A percentile compares a stretch with the other conserved stretches of the same genome.
Evolutionary conservation across 768 basidiomycete genomes (phyloP).

Genomic region (Hemileccinum rubropunctum): DNA sequence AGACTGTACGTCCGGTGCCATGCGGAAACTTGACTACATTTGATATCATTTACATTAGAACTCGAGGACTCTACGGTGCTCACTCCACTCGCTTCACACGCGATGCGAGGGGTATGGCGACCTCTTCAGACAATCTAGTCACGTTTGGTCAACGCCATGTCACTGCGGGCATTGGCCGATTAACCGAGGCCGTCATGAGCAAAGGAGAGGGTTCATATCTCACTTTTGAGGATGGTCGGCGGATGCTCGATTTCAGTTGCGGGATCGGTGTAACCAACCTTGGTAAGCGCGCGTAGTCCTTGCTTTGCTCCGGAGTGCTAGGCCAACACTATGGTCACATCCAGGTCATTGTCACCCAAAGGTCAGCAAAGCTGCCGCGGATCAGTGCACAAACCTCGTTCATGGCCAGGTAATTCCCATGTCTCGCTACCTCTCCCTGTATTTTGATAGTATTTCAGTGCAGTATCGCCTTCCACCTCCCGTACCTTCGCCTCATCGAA

Average conservation of each 20-base stretch:
- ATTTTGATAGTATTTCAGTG: constrained; percentile 50
- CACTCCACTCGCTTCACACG: not conserved
- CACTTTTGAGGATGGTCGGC: constrained; percentile 66
- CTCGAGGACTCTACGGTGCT: not conserved
- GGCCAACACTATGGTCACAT: not conserved
- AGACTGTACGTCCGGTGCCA: constrained; percentile 14
- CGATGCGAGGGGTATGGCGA: constrained; percentile 18
- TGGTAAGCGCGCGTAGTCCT: constrained; percentile 41
- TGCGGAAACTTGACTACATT: not conserved
- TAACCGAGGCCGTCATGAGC: constrained; percentile 54
- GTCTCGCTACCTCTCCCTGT: not conserved
- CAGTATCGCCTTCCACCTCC: constrained; percentile 84
- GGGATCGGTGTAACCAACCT: constrained; percentile 88
- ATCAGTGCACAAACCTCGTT: constrained; percentile 79
- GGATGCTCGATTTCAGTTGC: constrained; percentile 79
- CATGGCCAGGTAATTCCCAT: constrained; percentile 62
- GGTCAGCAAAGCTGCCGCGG: constrained; percentile 84
- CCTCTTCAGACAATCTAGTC: constrained; percentile 24
- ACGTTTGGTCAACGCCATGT: constrained; percentile 43
- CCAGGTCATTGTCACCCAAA: constrained; percentile 85
- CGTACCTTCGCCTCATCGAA: constrained; percentile 85
- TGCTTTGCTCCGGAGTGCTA: not conserved
- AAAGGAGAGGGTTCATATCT: constrained; percentile 76
- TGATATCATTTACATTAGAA: constrained; percentile 3
- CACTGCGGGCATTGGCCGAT: constrained; percentile 41